These are phyloP conservation scores for Astragalus membranaceus DNA, from an alignment of 306 rosid genomes.

Conservation along the genomic window DNA sequence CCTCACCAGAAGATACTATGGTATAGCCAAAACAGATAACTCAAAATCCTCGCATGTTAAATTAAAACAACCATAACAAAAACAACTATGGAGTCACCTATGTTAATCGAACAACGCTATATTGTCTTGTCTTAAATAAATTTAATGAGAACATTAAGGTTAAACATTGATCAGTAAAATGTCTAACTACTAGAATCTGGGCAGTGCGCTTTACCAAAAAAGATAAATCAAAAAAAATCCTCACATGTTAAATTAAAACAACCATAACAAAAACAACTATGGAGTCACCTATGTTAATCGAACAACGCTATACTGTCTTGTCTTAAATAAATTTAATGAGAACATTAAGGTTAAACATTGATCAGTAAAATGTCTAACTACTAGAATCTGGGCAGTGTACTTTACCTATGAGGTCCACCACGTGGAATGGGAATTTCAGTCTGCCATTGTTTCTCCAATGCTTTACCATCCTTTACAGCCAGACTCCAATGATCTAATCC, in stretches of 20 bases:
- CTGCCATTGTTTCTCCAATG: constrained; percentile 65
- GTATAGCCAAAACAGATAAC: background rate
- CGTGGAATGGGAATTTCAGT: constrained; percentile 79
- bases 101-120: background rate
- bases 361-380: background rate
- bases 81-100: background rate
- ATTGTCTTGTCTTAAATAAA: background rate
- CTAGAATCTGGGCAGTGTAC: constrained; percentile 1
- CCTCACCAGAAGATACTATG: background rate
- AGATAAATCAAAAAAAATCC: background rate
- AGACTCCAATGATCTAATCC: constrained; percentile 87
- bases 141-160: constrained; percentile 7
- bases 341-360: constrained; percentile 10
- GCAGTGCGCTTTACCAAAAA: background rate
- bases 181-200: background rate
- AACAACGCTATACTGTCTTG: background rate
- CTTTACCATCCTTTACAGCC: constrained; percentile 71
- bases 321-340: background rate
- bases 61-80: background rate
- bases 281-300: background rate
- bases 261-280: background rate
- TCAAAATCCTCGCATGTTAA: background rate
- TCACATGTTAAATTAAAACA: background rate
- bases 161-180: background rate
- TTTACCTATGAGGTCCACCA: constrained; percentile 96